Evolutionary conservation across 1,284 basidiomycete genomes (phyloP).

Genomic region (Termitomyces sp.): DNA sequence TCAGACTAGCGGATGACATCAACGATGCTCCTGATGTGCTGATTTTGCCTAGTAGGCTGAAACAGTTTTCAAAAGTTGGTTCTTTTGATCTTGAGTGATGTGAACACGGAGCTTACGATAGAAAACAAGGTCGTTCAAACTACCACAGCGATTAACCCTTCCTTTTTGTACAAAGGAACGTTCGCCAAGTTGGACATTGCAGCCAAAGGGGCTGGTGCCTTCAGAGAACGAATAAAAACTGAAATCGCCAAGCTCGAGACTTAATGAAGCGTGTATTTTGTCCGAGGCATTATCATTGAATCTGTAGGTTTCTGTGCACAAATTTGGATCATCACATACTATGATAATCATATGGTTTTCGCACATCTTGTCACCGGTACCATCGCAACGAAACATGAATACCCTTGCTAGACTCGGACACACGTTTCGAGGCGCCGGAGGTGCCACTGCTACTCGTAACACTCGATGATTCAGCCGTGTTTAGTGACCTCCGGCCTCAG

Average conservation of each 20-base stretch:
- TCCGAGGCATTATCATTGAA: too few species aligned
- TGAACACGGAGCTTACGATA: background rate
- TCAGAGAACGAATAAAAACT: conserved; percentile 28
- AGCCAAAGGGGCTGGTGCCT: conserved; percentile 17
- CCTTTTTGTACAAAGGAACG: conserved; percentile 54
- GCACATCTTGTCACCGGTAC: too few species aligned
- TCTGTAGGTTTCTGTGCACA: background rate
- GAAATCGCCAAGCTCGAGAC: conserved; percentile 25
- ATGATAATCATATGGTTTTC: too few species aligned
- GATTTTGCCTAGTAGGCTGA: conserved; percentile 79
- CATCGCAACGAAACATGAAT: too few species aligned
- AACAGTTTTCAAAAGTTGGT: conserved; percentile 79
- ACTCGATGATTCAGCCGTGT: too few species aligned
- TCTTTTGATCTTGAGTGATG: conserved; percentile 3
- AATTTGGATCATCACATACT: too few species aligned
- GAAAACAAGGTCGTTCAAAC: conserved; percentile 56
- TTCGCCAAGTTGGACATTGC: conserved; percentile 45
- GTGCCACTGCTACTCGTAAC: too few species aligned
- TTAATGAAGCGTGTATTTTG: background rate
- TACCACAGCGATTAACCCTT: conserved; percentile 70
- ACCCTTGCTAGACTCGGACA: too few species aligned
- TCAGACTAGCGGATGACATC: conserved; percentile 39
- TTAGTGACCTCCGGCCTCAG: too few species aligned
- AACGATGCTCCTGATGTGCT: conserved; percentile 74
- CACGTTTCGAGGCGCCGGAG: too few species aligned